Conservation (phyloP, 2,329 filamentous ascomycete species). For the Rhytidhysteron rufulum region DNA sequence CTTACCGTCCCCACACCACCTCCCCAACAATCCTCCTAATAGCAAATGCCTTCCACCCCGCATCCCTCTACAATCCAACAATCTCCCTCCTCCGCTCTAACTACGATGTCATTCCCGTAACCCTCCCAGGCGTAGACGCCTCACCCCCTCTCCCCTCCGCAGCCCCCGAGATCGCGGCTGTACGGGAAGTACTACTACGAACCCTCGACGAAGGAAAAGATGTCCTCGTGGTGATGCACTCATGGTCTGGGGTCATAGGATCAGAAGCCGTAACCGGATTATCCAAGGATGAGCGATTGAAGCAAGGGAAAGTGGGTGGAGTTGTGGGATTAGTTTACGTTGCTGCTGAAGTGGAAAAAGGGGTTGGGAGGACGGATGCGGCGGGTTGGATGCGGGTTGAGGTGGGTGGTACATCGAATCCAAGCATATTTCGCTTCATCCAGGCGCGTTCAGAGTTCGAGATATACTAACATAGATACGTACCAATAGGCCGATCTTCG, state of each 20-base stretch:
- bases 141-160: background rate
- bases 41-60: constrained; percentile 3
- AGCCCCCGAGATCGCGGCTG: constrained; percentile 16
- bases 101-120: constrained; percentile 2
- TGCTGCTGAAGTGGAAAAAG: background rate
- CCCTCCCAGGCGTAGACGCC: constrained; percentile 1
- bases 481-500: background rate
- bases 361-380: background rate
- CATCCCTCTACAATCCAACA: constrained; percentile 1
- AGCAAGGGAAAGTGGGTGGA: constrained; percentile 16
- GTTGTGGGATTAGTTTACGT: background rate
- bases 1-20: no score
- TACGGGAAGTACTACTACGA: constrained; percentile 11
- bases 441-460: background rate
- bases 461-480: background rate
- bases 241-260: background rate
- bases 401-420: background rate
- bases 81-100: constrained; percentile 1
- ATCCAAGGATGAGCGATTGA: constrained; percentile 12
- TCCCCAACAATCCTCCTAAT: constrained; percentile 5
- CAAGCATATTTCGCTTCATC: background rate
- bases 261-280: constrained; percentile 20
- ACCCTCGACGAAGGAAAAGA: constrained; percentile 17
- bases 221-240: constrained; percentile 1
- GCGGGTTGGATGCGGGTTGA: constrained; percentile 1